Evolutionary conservation across 2,329 filamentous ascomycete genomes (phyloP).

Genomic region (Calycina herbarum): DNA sequence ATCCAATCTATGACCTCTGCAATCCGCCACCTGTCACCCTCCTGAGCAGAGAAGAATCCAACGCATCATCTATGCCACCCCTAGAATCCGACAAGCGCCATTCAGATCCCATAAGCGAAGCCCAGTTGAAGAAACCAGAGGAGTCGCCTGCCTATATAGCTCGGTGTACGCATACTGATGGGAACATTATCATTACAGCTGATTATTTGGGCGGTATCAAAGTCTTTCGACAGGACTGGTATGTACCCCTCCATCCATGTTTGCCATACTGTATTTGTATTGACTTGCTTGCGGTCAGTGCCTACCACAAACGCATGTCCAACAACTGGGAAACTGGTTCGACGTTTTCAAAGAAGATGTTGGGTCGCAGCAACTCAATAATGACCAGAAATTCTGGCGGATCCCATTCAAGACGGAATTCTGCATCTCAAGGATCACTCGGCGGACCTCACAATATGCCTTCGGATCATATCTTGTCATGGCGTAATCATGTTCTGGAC

Average conservation of each 20-base stretch:
- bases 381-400: constrained; percentile 51
- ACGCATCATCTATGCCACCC: constrained; percentile 45
- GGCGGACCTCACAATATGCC: constrained; percentile 34
- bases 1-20: constrained; percentile 94
- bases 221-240: constrained; percentile 81
- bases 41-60: constrained; percentile 69
- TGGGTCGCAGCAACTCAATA: constrained; percentile 34
- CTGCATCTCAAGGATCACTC: constrained; percentile 38
- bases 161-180: constrained; percentile 72
- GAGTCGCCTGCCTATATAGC: constrained; percentile 77
- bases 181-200: constrained; percentile 89
- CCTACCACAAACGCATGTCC: constrained; percentile 72
- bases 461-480: constrained; percentile 80
- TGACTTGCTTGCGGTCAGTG: constrained; percentile 45
- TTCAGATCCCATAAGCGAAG: constrained; percentile 33
- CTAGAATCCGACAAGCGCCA: constrained; percentile 28
- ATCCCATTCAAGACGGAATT: constrained; percentile 45
- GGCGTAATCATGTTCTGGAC: constrained; percentile 72
- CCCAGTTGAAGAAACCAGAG: constrained; percentile 50
- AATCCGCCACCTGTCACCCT: constrained; percentile 90
- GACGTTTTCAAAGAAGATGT: constrained; percentile 59
- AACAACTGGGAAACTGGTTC: constrained; percentile 79
- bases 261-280: background rate
- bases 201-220: constrained; percentile 89
- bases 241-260: constrained; percentile 1